These are phyloP conservation scores for Schizophyllum amplum DNA, from an alignment of 1,284 basidiomycete species.

Conservation along the genomic window DNA sequence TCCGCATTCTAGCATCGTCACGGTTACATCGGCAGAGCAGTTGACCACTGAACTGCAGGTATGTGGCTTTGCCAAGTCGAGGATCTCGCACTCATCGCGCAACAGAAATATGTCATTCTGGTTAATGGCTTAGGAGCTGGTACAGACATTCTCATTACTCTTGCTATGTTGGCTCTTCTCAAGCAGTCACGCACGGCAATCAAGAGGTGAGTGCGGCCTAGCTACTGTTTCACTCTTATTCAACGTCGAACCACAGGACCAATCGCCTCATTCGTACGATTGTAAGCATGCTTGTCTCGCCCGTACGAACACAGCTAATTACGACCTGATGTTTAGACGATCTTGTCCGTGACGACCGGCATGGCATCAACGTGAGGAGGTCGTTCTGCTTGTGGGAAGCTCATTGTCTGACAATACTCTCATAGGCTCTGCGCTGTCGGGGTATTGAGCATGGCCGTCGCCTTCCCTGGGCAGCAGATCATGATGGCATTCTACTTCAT, in stretches of 20 bases:
- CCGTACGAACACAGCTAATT: too few relatives aligned
- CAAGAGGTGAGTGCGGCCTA: background rate
- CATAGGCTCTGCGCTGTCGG: conserved; percentile 7
- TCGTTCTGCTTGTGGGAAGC: background rate
- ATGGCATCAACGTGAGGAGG: background rate
- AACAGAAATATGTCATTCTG: conserved; percentile 2
- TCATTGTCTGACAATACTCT: background rate
- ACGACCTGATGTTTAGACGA: too few relatives aligned
- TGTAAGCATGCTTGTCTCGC: background rate
- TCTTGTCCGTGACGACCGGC: background rate
- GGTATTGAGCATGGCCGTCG: conserved; percentile 8
- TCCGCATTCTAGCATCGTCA: background rate
- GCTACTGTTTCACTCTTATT: too few relatives aligned
- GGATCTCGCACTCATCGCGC: too few relatives aligned
- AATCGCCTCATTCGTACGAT: background rate
- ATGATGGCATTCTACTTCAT: conserved; percentile 8
- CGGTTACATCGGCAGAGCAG: background rate
- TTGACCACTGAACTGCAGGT: conserved; percentile 2
- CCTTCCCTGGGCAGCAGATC: conserved; percentile 5
- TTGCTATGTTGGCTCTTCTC: conserved; percentile 4
- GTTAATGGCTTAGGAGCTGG: conserved; percentile 5
- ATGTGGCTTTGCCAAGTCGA: background rate
- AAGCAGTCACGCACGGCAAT: conserved; percentile 3
- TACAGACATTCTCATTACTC: conserved; percentile 4
- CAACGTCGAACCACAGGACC: too few relatives aligned